Conservation (phyloP, 306 rosid genomes). For the Fragaria iinumae region DNA sequence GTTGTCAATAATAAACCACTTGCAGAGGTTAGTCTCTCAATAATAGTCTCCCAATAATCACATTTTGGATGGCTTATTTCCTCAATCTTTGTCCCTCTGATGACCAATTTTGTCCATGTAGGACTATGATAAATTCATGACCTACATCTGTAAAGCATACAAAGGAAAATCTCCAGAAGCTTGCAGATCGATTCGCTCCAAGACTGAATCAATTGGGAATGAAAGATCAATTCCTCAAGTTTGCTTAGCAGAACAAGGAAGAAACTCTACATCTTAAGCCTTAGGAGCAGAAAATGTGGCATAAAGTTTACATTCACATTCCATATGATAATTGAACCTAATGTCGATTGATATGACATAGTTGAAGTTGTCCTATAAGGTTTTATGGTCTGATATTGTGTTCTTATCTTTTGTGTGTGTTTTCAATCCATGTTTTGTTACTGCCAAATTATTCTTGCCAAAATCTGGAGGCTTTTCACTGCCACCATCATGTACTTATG, state of each 20-base stretch:
- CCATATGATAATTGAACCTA: neutral
- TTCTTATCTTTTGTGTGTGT: neutral
- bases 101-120: conserved; percentile 22
- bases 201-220: conserved; percentile 20
- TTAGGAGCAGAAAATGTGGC: neutral
- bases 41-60: conserved; percentile 9
- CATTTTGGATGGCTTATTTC: conserved; percentile 1
- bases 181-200: no score
- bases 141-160: no score
- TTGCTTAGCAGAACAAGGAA: conserved; percentile 33
- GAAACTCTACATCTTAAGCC: conserved; percentile 30
- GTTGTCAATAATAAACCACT: conserved; percentile 68
- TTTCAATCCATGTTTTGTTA: neutral
- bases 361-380: neutral
- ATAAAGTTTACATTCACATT: neutral
- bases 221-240: conserved; percentile 32
- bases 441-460: neutral
- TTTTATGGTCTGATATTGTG: neutral
- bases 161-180: no score
- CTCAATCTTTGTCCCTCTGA: conserved; percentile 9
- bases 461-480: neutral
- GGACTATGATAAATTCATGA: conserved; percentile 19
- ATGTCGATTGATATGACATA: neutral
- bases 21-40: conserved; percentile 50
- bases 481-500: conserved; percentile 5